phyloP scores from a whole-genome alignment of 768 basidiomycete species.

The Lactarius deliciosus region DNA sequence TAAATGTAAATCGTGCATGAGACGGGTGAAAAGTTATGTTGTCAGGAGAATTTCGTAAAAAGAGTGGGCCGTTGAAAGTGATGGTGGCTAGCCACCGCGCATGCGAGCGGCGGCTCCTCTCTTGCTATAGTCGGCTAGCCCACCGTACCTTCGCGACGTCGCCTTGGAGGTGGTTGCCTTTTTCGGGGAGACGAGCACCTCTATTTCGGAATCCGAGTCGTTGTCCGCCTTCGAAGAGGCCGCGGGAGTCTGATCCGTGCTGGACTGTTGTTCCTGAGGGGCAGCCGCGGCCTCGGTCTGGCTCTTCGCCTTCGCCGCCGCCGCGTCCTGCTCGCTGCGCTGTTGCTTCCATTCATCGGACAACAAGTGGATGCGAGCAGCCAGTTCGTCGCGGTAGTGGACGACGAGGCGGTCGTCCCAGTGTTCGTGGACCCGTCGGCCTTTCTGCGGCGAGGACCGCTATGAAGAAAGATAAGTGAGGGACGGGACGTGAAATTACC shows the following conservation, averaged over 20 bases:
- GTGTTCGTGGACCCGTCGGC: conserved; percentile 22
- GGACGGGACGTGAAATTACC: too few relatives aligned
- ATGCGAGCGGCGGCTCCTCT: conserved; percentile 12
- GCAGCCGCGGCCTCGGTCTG: conserved; percentile 5
- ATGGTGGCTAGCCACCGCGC: conserved; percentile 11
- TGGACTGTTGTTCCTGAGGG: conserved; percentile 15
- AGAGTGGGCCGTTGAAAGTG: not conserved
- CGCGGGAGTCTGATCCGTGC: conserved; percentile 17
- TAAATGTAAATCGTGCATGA: not conserved
- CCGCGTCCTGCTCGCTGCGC: conserved; percentile 17
- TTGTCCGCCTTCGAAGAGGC: conserved; percentile 18
- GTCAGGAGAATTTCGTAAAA: conserved; percentile 2
- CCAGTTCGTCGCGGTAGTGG: conserved; percentile 20
- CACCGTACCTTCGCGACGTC: conserved; percentile 5
- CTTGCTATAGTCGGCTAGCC: conserved; percentile 10
- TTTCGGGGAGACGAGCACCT: conserved; percentile 19
- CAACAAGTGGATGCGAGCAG: conserved; percentile 17
- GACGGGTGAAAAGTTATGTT: not conserved
- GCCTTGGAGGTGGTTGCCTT: conserved; percentile 14
- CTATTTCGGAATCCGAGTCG: conserved; percentile 28
- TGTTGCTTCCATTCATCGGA: conserved; percentile 29
- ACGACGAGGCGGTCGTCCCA: conserved; percentile 23
- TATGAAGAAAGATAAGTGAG: not conserved
- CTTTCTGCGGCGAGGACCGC: conserved; percentile 18
- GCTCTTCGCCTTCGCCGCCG: conserved; percentile 16